Percentiles rank a stretch among this genome's conserved stretches.
These are phyloP conservation scores for Phytophthora macrochlamydospora DNA, from an alignment of 352 stramenopile genomes.

Conservation along the genomic window DNA sequence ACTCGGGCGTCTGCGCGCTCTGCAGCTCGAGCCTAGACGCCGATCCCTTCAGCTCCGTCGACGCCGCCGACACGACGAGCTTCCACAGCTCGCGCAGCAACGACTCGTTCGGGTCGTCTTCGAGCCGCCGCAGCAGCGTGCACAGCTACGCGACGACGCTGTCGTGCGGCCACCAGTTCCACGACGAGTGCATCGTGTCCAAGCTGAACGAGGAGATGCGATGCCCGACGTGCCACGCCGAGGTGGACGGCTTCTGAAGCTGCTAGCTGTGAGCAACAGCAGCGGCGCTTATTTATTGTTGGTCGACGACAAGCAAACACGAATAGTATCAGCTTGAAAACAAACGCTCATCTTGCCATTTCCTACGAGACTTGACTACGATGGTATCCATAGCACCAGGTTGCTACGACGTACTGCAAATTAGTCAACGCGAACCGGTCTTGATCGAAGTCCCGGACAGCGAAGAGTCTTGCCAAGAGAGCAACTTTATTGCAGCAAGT, in stretches of 20 bases:
- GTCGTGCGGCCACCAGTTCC: slow-evolving; percentile 56
- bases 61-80: background rate
- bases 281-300: too few species aligned
- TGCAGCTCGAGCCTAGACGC: slow-evolving; percentile 22
- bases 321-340: too few species aligned
- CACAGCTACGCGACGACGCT: slow-evolving; percentile 49
- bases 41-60: slow-evolving; percentile 11
- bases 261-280: too few species aligned
- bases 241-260: slow-evolving; percentile 18
- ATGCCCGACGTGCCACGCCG: slow-evolving; percentile 42
- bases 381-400: too few species aligned
- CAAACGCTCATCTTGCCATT: too few species aligned
- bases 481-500: too few species aligned
- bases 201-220: slow-evolving; percentile 50
- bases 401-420: too few species aligned
- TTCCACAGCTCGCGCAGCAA: slow-evolving; percentile 5
- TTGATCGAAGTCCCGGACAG: too few species aligned
- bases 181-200: slow-evolving; percentile 60
- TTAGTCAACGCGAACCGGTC: too few species aligned
- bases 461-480: too few species aligned
- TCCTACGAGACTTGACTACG: too few species aligned
- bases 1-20: slow-evolving; percentile 20
- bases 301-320: too few species aligned
- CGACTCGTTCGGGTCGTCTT: slow-evolving; percentile 9
- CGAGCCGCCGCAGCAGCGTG: slow-evolving; percentile 16